A percentile compares a stretch with the other conserved stretches of the same genome.
Evolutionary conservation across 148 eudicot species (phyloP).

Genomic region (Rhododendron ferrugineum): DNA sequence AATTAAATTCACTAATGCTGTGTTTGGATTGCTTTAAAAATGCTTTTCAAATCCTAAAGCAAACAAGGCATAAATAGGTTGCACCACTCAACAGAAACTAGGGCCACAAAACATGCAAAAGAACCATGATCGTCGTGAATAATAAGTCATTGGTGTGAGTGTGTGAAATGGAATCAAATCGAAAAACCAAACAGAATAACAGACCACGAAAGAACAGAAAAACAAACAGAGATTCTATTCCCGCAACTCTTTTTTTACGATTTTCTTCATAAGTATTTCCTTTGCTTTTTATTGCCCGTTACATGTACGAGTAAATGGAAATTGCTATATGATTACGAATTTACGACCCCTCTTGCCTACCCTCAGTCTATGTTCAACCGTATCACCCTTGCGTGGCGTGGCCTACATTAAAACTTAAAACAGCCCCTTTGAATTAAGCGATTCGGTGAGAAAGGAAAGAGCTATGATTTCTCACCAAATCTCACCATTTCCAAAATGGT

Average conservation of each 20-base stretch:
- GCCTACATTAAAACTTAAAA: background rate
- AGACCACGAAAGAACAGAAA: background rate
- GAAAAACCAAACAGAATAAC: background rate
- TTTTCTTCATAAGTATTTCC: background rate
- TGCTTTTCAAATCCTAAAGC: too few relatives aligned
- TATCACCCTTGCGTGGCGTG: background rate
- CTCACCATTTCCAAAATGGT: background rate
- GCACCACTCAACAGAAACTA: background rate
- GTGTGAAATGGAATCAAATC: background rate
- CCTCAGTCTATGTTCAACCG: background rate
- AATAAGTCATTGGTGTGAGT: background rate
- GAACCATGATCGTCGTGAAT: background rate
- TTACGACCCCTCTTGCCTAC: background rate
- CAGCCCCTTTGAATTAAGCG: background rate
- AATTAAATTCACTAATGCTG: background rate
- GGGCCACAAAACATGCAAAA: background rate
- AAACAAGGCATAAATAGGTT: too few relatives aligned
- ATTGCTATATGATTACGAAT: background rate
- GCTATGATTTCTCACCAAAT: background rate
- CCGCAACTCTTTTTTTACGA: background rate
- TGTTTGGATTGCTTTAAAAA: too few relatives aligned
- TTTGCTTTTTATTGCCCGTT: background rate
- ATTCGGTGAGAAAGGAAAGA: background rate
- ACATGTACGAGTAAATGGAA: background rate
- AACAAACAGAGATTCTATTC: background rate